A percentile compares a stretch with the other conserved stretches of the same genome.
Evolutionary conservation across 1,284 basidiomycete genomes (phyloP).

Genomic region (Grifola frondosa): DNA sequence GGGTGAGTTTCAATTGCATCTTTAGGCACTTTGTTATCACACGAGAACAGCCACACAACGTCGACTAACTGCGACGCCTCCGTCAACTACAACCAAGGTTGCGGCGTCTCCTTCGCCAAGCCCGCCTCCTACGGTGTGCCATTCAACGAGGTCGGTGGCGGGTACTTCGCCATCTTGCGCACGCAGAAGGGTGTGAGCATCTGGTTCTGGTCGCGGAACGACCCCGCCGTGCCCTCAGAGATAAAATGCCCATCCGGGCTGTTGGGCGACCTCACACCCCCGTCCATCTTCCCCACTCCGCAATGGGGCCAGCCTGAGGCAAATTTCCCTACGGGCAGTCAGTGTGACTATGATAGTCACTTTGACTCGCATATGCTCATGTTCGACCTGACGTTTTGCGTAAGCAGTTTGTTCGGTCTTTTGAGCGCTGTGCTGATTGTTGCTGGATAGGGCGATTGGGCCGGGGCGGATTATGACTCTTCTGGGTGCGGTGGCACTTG

Average conservation of each 20-base stretch:
- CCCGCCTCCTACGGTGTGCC: constrained; percentile 46
- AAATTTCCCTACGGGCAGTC: constrained; percentile 41
- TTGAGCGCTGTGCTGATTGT: not conserved
- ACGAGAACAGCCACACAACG: constrained; percentile 29
- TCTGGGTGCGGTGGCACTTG: constrained; percentile 38
- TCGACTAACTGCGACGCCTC: constrained; percentile 50
- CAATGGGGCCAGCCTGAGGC: constrained; percentile 51
- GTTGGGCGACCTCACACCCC: constrained; percentile 5
- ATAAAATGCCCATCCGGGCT: constrained; percentile 25
- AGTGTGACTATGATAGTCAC: constrained; percentile 42
- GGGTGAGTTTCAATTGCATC: constrained; percentile 38
- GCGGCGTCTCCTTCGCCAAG: constrained; percentile 49
- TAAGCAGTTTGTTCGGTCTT: constrained; percentile 34
- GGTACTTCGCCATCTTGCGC: constrained; percentile 48
- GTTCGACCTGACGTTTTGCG: constrained; percentile 55
- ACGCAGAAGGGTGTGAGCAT: constrained; percentile 42
- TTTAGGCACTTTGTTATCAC: constrained; percentile 1
- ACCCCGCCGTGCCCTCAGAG: constrained; percentile 38
- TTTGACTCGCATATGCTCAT: constrained; percentile 52
- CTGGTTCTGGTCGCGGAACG: constrained; percentile 55
- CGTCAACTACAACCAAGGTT: constrained; percentile 59
- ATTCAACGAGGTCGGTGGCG: constrained; percentile 53
- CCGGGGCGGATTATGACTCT: constrained; percentile 36
- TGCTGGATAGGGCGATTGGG: constrained; percentile 64
- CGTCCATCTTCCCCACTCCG: constrained; percentile 30